phyloP scores from a whole-genome alignment of 2,329 filamentous ascomycete genomes.

The Calonectria pseudoturangicola region DNA sequence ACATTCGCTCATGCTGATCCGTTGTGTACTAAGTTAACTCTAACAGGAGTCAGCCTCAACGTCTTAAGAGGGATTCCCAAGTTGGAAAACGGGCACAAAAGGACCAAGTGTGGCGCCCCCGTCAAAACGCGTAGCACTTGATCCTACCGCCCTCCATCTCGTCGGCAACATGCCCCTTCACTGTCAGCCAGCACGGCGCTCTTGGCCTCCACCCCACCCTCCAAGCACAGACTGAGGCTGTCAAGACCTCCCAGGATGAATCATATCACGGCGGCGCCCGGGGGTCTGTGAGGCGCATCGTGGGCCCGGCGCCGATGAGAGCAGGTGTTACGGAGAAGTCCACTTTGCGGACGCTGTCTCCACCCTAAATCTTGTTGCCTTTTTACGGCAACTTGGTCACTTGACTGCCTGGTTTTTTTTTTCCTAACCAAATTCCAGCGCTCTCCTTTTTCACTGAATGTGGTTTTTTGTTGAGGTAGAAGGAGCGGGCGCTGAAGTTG shows the following conservation, averaged over 20 bases:
- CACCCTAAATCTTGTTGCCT: neutral
- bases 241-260: neutral
- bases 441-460: neutral
- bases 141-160: neutral
- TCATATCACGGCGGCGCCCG: neutral
- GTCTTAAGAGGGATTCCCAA: too few relatives aligned
- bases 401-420: slow-evolving; percentile 11
- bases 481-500: neutral
- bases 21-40: too few relatives aligned
- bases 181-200: neutral
- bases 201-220: neutral
- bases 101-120: too few relatives aligned
- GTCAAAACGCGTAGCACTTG: too few relatives aligned
- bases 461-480: neutral
- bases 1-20: too few relatives aligned
- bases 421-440: neutral
- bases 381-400: slow-evolving; percentile 4
- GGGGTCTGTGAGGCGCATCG: neutral
- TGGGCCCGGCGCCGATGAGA: too few relatives aligned
- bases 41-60: too few relatives aligned
- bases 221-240: neutral
- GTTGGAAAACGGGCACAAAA: neutral
- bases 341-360: neutral
- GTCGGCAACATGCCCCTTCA: neutral
- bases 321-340: neutral